Base-by-base conservation (phyloP, 257 asterid species). In the Marsdenia floribunda region DNA sequence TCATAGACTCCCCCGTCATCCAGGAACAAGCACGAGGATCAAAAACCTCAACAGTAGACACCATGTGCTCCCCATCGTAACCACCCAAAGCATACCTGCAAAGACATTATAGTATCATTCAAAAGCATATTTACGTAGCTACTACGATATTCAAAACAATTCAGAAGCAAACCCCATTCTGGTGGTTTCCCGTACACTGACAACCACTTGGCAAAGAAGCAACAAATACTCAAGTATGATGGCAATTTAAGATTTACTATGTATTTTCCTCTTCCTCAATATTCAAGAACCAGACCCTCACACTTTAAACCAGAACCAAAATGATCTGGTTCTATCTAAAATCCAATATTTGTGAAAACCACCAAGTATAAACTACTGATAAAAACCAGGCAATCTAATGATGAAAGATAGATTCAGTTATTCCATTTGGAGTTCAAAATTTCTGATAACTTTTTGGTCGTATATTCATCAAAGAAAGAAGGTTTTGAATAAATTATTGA, bases 51-150 rank as follows among this genome's bases (percentile, higher is more conserved):
- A 86, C 87, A 16, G 80, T 85, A 35, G 92, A 67, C 50, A 85
- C 85, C 85, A 86, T 84, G 29, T 11, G 59, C 46, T 60, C 73
- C 81, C 97, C 97, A 79, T 90, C 80, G 70, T 71, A 89, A 49
- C 98, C 98, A 38, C 97, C 98, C 76, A 93, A 14, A 19, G 94
- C 89, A 78, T 84, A 88, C 74, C 96, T 93, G 84, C 78, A 55
- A 75, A 8, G 70, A 42, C 74, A 69, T 35, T 14, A 65, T 47
- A 37, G 52, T 63, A 68, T n/a, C 53, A 64, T 35, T 49, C 11
- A 29, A 1, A 3, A 54, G 26, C 14, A 16, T 16, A 53, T 8
- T 21, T 3, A n/a, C 5, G 3, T 15, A n/a, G 26, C 35, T 14
- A 13, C 40, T 14, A 65, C 3, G 76, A 46, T 18, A 53, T 53